Evolutionary conservation across 2,329 filamentous ascomycete species (phyloP).

Genomic region (Pseudogymnoascus sp.): DNA sequence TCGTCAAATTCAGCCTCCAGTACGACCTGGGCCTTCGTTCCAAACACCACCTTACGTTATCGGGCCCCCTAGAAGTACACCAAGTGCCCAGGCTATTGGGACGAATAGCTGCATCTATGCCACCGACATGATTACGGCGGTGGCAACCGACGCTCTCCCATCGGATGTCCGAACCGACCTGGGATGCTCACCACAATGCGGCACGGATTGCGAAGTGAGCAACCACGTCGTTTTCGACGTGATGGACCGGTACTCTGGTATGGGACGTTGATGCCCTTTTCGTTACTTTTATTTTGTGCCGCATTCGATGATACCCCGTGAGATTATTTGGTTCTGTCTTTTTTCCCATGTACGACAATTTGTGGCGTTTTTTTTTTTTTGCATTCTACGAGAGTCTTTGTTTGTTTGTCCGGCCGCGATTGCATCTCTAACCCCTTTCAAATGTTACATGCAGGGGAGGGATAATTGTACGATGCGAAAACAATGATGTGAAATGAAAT

Average conservation of each 20-base stretch:
- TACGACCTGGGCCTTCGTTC: not conserved
- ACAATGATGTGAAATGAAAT: not conserved
- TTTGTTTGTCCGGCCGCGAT: not conserved
- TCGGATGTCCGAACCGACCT: slow-evolving; percentile 32
- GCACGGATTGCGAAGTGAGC: slow-evolving; percentile 34
- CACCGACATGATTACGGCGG: slow-evolving; percentile 36
- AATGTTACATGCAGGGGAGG: not conserved
- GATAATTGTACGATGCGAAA: not conserved
- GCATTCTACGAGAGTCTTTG: slow-evolving; percentile 5
- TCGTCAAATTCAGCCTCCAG: not conserved
- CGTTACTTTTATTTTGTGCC: not conserved
- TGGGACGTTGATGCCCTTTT: not conserved
- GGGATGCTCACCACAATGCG: slow-evolving; percentile 27
- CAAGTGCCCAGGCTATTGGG: not conserved
- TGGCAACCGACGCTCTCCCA: slow-evolving; percentile 31
- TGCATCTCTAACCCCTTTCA: not conserved
- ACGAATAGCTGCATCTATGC: slow-evolving; percentile 30
- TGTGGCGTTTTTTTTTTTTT: not conserved
- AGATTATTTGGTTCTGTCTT: not conserved
- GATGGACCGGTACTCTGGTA: slow-evolving; percentile 35
- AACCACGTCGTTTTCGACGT: slow-evolving; percentile 35
- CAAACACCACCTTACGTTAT: not conserved
- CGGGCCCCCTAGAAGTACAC: not conserved
- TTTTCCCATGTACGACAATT: slow-evolving; percentile 1
- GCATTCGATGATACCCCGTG: slow-evolving; percentile 4